phyloP scores from a whole-genome alignment of 2,329 filamentous ascomycete species.

The Fusarium nurragi region DNA sequence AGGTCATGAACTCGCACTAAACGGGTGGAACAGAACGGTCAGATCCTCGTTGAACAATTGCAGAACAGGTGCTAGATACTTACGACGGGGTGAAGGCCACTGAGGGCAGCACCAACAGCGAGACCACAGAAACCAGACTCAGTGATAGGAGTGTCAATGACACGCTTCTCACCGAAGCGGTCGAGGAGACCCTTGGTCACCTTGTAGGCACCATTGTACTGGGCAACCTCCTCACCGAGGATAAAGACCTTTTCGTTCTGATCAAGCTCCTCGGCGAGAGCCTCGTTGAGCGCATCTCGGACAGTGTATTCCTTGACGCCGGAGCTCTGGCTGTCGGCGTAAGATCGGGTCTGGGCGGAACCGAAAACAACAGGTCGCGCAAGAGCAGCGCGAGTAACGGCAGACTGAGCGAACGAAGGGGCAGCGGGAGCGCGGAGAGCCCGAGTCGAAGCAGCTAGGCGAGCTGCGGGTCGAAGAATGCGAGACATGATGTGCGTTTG shows the following conservation, averaged over 20 bases:
- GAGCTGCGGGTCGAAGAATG: constrained; percentile 61
- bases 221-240: constrained; percentile 96
- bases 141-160: constrained; percentile 98
- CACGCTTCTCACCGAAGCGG: constrained; percentile 95
- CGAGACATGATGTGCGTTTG: constrained; percentile 56
- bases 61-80: constrained; percentile 53
- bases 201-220: constrained; percentile 99
- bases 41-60: constrained; percentile 14
- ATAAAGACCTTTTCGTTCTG: constrained; percentile 94
- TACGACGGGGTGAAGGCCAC: constrained; percentile 92
- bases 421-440: constrained; percentile 48
- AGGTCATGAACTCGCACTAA: constrained; percentile 99
- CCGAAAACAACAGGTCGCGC: constrained; percentile 52
- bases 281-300: constrained; percentile 96
- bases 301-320: constrained; percentile 94
- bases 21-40: constrained; percentile 7
- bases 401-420: constrained; percentile 52
- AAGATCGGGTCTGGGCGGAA: constrained; percentile 61
- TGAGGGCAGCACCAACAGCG: constrained; percentile 92
- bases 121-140: constrained; percentile 96
- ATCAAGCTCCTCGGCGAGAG: constrained; percentile 97
- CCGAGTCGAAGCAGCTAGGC: constrained; percentile 58
- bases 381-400: constrained; percentile 51
- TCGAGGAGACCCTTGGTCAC: constrained; percentile 98
- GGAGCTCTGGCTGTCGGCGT: constrained; percentile 59